Evolutionary conservation across 371 early-diverging fungal species (phyloP), one percentile per base, ranked within the genome.

Genomic region (Syncephalastrum sp.): DNA sequence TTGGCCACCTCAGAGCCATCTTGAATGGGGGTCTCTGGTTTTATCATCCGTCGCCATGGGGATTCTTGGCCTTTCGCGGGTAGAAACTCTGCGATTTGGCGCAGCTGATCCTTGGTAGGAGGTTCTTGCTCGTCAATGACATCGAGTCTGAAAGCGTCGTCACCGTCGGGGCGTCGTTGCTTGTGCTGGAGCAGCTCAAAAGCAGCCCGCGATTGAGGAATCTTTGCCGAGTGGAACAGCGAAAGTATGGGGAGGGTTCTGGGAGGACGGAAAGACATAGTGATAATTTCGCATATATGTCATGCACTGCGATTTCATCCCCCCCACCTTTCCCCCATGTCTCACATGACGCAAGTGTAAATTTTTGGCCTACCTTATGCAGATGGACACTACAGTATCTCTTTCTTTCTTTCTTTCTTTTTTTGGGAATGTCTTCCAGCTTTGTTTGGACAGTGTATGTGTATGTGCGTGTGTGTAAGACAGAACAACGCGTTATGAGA

Each of bases 181-280:
- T 47, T 25, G 7, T 47, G 33, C 16, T 61, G 25, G 13, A 78
- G 53, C 25, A 75, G 56, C 4, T 64, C 57, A 10, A 78, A 54
- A 1, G 75, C 73, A 27, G 70, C 66, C 16, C 54, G 45, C 42
- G 69, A 69, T 29, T 60, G 60, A 3, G 60, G 45, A 25, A 56
- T 58, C 16, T 61, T 43, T 1, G 75, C 69, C 54, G 69, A 70
- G 59, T 78, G 79, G 57, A 74, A 78, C 43, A 75, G 48, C 24
- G 75, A 72, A 16, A 75, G 59, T 58, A 80, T 68, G 5, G 80
- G 75, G 14, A 64, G 43, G 46, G 72, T 70, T 48, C 55, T 70
- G 33, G 76, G 74, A 13, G 72, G 69, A 4, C 77, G 75, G 54
- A 80, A 76, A 29, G 77, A 80, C 80, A 80, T 79, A 27, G 7